Evolutionary conservation across 228 moss, liverwort and hornwort species (phyloP), one percentile per base, ranked within the genome.

Genomic region (Sphagnum fallax): DNA sequence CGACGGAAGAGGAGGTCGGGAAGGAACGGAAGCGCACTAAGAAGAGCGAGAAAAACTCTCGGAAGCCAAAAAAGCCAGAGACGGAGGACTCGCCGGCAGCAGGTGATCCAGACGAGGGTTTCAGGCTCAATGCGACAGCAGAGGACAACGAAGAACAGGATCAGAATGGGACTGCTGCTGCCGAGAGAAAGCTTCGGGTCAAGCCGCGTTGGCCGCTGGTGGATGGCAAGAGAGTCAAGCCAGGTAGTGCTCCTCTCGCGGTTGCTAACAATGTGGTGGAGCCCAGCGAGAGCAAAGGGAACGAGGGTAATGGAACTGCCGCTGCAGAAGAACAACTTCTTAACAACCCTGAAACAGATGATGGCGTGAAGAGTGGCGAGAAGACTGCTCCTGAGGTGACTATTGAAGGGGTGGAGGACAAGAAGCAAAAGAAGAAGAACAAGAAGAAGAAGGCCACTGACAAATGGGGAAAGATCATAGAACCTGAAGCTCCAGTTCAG

Each of bases 391-490:
- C 77, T 51, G 63, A 80, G 52, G 67, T 72, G 72, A 69, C 72
- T 76, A 83, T 77, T 5, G 74, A 83, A 60, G 87, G 83, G 83
- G 55, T 83, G 67, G 74, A 80, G 63, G 74, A 78, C 50, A 74
- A 76, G 52, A 83, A 67, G 52, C 75, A 80, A 74, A 89, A 80
- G 68, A 89, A 87, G 11, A 84, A 90, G 53, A 78, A 81, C 71
- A 76, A 74, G 69, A 77, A 72, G 15, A 81, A 79, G 72, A 84
- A 77, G 60, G 68, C 67, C 5, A 77, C 77, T 13, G 86, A 93
- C 15, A 85, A 77, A 55, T 90, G 93, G 97, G 93, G 90, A 0
- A 87, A 77, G 65, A 85, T 78, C 62, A 57, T 90, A 1, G 52
- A 62, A 0, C 64, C 73, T 13, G 59, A 64, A 49, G 69, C 63